Conservation (phyloP, 371 early-diverging fungal genomes). For the Mortierella sp. region DNA sequence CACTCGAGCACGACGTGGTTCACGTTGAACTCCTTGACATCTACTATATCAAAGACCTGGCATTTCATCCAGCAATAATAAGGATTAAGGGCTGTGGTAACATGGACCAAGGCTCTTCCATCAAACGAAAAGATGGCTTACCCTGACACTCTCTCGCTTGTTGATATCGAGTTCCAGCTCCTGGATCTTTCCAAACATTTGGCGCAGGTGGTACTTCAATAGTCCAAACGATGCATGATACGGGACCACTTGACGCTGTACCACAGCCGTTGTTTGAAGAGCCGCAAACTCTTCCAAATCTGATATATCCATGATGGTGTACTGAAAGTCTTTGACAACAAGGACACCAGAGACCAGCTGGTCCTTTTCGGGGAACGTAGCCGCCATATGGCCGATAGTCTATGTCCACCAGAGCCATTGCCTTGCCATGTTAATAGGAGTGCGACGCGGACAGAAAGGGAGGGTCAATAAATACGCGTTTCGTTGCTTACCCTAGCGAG, state of each 20-base stretch:
- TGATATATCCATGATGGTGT: conserved; percentile 82
- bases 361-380: conserved; percentile 70
- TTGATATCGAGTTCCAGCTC: conserved; percentile 44
- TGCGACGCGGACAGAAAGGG: neutral
- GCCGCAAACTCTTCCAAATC: conserved; percentile 87
- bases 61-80: neutral
- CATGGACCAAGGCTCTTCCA: neutral
- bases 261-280: conserved; percentile 77
- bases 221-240: conserved; percentile 83
- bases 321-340: conserved; percentile 90
- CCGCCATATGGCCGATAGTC: conserved; percentile 89
- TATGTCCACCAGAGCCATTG: conserved; percentile 36
- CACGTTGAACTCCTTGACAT: conserved; percentile 67
- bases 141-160: conserved; percentile 41
- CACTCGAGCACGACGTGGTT: conserved; percentile 86
- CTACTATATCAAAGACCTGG: conserved; percentile 81
- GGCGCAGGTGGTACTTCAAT: conserved; percentile 88
- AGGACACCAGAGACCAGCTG: conserved; percentile 84
- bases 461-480: neutral
- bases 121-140: conserved; percentile 4
- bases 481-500: conserved; percentile 76
- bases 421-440: neutral
- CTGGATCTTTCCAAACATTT: conserved; percentile 88
- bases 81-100: neutral
- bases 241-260: conserved; percentile 84